phyloP scores from a whole-genome alignment of 2,329 filamentous ascomycete genomes.

The Aspergillus neotritici region DNA sequence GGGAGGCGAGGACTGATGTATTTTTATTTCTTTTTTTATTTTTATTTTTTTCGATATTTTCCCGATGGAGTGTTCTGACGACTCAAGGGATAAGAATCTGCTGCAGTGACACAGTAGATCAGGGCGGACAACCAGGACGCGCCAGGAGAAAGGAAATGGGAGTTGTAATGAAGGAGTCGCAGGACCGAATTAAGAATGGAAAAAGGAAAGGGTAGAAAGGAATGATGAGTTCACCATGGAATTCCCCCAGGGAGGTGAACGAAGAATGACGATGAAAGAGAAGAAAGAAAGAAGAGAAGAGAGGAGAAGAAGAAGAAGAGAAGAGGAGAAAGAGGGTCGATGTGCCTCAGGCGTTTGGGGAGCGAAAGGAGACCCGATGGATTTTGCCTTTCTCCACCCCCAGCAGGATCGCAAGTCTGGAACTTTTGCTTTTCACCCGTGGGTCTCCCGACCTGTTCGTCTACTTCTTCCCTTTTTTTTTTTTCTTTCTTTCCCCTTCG shows the following conservation, averaged over 20 bases:
- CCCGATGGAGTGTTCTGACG: not conserved
- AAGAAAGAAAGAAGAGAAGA: constrained; percentile 9
- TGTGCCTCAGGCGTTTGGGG: not conserved
- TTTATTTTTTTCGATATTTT: too few species aligned
- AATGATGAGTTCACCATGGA: constrained; percentile 9
- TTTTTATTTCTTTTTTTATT: too few species aligned
- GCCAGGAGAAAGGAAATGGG: constrained; percentile 14
- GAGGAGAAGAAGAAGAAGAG: constrained; percentile 9
- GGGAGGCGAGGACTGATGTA: too few species aligned
- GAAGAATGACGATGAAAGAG: constrained; percentile 9
- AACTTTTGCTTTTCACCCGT: not conserved
- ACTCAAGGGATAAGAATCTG: constrained; percentile 18
- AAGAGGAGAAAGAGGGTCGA: constrained; percentile 3
- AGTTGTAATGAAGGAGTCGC: constrained; percentile 6
- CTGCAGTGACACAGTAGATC: constrained; percentile 22
- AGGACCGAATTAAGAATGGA: constrained; percentile 13
- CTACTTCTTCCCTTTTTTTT: not conserved
- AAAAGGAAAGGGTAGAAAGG: constrained; percentile 18
- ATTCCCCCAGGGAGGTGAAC: constrained; percentile 12
- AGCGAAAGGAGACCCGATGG: constrained; percentile 1
- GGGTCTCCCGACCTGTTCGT: constrained; percentile 2
- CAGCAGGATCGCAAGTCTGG: not conserved
- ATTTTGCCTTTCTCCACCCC: not conserved
- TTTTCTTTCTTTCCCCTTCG: not conserved
- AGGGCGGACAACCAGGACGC: constrained; percentile 39